Conservation (phyloP, 139 green algal genomes). For the Chlorella ohadii region DNA sequence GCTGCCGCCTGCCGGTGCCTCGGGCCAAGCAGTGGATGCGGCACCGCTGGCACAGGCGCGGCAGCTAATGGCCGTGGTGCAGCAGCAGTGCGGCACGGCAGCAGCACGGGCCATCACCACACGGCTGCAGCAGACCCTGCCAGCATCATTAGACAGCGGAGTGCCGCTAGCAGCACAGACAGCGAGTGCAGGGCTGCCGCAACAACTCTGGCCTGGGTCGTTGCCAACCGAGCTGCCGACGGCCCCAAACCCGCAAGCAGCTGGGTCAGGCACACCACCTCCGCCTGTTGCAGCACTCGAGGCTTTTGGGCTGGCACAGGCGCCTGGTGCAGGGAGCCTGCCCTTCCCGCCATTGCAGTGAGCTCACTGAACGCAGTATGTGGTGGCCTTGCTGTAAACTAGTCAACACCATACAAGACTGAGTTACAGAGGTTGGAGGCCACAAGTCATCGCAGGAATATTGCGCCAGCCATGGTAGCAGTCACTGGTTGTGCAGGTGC, state of each 20-base stretch:
- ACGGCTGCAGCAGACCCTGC: constrained; percentile 10
- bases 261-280: not conserved
- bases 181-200: not conserved
- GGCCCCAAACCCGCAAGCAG: not conserved
- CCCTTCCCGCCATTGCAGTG: not conserved
- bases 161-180: too few species aligned
- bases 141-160: too few species aligned
- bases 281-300: constrained; percentile 4
- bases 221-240: not conserved
- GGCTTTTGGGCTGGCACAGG: constrained; percentile 1
- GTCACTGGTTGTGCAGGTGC: too few species aligned
- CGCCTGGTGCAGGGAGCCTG: too few species aligned
- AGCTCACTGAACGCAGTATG: too few species aligned
- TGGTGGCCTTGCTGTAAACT: too few species aligned
- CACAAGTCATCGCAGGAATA: too few species aligned
- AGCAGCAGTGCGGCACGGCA: not conserved
- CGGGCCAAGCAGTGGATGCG: not conserved
- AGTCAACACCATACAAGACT: too few species aligned
- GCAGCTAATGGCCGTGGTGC: constrained; percentile 17
- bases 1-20: not conserved
- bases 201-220: not conserved
- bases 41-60: not conserved
- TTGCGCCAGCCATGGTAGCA: too few species aligned
- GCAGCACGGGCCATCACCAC: not conserved
- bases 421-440: too few species aligned